Conservation (phyloP, 768 basidiomycete genomes). For the Pleurotus salmoneostramineus region DNA sequence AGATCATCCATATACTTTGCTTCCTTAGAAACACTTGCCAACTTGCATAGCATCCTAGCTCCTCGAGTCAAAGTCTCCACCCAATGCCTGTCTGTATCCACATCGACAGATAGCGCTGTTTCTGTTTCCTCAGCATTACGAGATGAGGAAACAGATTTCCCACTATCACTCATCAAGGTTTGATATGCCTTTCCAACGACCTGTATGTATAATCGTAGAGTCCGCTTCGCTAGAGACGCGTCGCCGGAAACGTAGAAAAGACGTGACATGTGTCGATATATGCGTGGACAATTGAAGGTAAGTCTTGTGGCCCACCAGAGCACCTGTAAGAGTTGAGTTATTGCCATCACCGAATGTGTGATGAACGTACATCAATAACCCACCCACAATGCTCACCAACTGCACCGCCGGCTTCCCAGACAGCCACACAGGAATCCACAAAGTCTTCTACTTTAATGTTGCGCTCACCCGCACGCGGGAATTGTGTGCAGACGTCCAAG, state of each 20-base stretch:
- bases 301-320: constrained; percentile 93
- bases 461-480: constrained; percentile 78
- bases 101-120: constrained; percentile 16
- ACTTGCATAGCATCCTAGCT: constrained; percentile 68
- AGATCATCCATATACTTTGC: constrained; percentile 52
- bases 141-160: constrained; percentile 8
- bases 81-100: constrained; percentile 69
- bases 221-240: constrained; percentile 62
- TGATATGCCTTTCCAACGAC: constrained; percentile 82
- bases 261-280: constrained; percentile 83
- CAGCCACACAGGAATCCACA: constrained; percentile 71
- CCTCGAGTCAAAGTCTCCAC: constrained; percentile 78
- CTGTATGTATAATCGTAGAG: constrained; percentile 77
- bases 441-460: constrained; percentile 82
- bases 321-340: constrained; percentile 39
- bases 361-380: constrained; percentile 71
- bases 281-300: constrained; percentile 87
- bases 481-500: constrained; percentile 62
- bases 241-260: constrained; percentile 63
- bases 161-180: constrained; percentile 36
- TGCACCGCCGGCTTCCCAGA: constrained; percentile 77
- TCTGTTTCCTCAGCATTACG: constrained; percentile 6
- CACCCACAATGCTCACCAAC: constrained; percentile 62
- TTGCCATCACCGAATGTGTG: neutral
- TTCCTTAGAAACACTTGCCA: constrained; percentile 27